Conservation (phyloP, 2,329 filamentous ascomycete species). For the Aureobasidium uvarum region DNA sequence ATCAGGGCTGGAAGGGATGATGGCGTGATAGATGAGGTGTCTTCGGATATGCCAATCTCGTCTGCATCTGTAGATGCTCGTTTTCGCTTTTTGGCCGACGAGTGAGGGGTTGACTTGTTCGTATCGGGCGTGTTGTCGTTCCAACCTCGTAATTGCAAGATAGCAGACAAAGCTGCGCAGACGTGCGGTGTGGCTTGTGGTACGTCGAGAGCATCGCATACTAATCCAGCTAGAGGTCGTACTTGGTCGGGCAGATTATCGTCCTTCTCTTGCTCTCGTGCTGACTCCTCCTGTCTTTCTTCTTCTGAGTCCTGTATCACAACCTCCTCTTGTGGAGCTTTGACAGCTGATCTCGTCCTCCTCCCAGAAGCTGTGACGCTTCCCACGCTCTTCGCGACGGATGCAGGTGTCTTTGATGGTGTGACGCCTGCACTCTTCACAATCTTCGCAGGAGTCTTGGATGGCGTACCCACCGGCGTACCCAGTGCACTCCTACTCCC, state of each 20-base stretch:
- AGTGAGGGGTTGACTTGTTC: not conserved
- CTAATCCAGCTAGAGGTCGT: conserved; percentile 53
- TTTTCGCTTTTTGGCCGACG: conserved; percentile 15
- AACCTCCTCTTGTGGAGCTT: not conserved
- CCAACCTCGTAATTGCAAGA: conserved; percentile 26
- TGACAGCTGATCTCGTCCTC: conserved; percentile 1
- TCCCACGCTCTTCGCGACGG: not conserved
- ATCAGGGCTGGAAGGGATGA: conserved; percentile 15
- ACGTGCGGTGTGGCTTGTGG: conserved; percentile 32
- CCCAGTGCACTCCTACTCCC: conserved; percentile 10
- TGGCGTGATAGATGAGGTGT: conserved; percentile 23
- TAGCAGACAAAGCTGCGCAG: conserved; percentile 30
- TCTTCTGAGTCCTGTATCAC: not conserved
- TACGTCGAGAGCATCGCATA: conserved; percentile 39
- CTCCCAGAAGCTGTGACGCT: not conserved
- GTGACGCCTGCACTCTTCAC: conserved; percentile 13
- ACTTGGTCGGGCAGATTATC: conserved; percentile 3
- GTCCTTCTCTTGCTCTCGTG: conserved; percentile 11
- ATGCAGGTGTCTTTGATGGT: conserved; percentile 3
- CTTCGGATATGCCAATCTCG: conserved; percentile 12
- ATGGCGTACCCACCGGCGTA: conserved; percentile 10
- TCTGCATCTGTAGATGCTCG: conserved; percentile 4
- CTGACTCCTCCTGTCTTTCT: conserved; percentile 3
- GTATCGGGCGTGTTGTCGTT: not conserved
- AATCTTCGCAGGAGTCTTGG: conserved; percentile 18